Evolutionary conservation across 805 yeast species (phyloP), one percentile per base, ranked within the genome.

Genomic region (Candida khao-thaluensis): DNA sequence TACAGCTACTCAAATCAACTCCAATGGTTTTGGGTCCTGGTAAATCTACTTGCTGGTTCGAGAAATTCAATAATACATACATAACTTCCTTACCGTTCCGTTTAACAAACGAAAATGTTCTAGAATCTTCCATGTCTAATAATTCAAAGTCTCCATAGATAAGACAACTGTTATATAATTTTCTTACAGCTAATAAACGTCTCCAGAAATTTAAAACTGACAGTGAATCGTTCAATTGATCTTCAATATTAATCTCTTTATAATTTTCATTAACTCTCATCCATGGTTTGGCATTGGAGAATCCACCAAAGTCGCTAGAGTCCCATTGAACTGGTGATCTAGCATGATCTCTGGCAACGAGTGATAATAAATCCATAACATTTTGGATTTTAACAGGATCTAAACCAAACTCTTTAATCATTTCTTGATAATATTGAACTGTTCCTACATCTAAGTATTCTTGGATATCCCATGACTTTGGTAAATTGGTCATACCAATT

Each of bases 301-400:
- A 76, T 0, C 81, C 81, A 27, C 63, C 79, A 44, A 71, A 43
- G 11, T 47, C 61, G 1, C 65, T 47, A 38, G 52, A 55, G 41
- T 65, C 66, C 82, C 82, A 76, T 48, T 74, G 81, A 45, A 76
- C 71, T n/a, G 82, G 82, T 14, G 79, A 65, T 55, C 82, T 66
- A 7, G 77, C 71, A 49, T 76, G 66, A 49, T 76, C 82, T 51
- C 81, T 62, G 11, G 77, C 71, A n/a, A 66, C 32, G 39, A 70
- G 46, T 38, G 63, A 56, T 40, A 72, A 52, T 21, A 46, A 53
- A 33, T 63, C 62, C 57, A 62, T 43, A 37, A 66, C 53, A 24
- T 56, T 49, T 18, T 54, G 41, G 11, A 59, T 58, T 40, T 59
- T 37, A 48, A 49, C 48, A 41, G 23, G 24, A 17, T 52, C 42